phyloP scores from a whole-genome alignment of 495 filamentous ascomycete genomes.

The Symbiotaphrina buchneri region DNA sequence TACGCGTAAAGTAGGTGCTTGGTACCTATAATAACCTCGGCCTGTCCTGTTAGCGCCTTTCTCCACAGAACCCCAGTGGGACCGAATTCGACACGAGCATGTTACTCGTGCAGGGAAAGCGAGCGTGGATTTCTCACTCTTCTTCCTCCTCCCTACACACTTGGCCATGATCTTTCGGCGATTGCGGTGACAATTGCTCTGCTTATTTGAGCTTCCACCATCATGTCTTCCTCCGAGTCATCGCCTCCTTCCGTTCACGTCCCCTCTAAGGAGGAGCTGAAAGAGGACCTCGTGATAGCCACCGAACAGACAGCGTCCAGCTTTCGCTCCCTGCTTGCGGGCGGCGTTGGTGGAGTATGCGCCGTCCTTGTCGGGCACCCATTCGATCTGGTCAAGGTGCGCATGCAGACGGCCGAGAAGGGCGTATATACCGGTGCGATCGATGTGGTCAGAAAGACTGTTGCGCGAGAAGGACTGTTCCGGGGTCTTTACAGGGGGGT shows the following conservation, averaged over 20 bases:
- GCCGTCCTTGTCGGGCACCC: constrained; percentile 88
- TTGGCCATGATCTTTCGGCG: too few relatives aligned
- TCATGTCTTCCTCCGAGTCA: neutral
- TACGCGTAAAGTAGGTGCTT: too few relatives aligned
- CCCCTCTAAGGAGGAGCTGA: constrained; percentile 21
- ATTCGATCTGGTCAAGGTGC: constrained; percentile 94
- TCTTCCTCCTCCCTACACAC: too few relatives aligned
- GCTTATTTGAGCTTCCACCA: too few relatives aligned
- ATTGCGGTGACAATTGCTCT: too few relatives aligned
- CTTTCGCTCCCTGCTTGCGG: constrained; percentile 64
- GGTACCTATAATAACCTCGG: too few relatives aligned
- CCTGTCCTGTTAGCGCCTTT: too few relatives aligned
- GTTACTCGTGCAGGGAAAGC: too few relatives aligned
- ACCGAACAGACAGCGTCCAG: constrained; percentile 14
- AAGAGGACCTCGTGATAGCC: constrained; percentile 12
- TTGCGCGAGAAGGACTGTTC: constrained; percentile 66
- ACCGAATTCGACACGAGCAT: too few relatives aligned
- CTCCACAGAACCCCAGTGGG: too few relatives aligned
- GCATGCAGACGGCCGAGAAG: constrained; percentile 84
- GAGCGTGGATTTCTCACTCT: too few relatives aligned
- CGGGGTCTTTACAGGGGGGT: constrained; percentile 87
- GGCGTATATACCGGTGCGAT: constrained; percentile 79
- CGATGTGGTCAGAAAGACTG: constrained; percentile 71
- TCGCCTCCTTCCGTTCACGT: constrained; percentile 1
- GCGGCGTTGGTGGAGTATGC: constrained; percentile 83